Conservation (phyloP, 2,329 filamentous ascomycete genomes). For the Macrophomina pseudophaseolina region DNA sequence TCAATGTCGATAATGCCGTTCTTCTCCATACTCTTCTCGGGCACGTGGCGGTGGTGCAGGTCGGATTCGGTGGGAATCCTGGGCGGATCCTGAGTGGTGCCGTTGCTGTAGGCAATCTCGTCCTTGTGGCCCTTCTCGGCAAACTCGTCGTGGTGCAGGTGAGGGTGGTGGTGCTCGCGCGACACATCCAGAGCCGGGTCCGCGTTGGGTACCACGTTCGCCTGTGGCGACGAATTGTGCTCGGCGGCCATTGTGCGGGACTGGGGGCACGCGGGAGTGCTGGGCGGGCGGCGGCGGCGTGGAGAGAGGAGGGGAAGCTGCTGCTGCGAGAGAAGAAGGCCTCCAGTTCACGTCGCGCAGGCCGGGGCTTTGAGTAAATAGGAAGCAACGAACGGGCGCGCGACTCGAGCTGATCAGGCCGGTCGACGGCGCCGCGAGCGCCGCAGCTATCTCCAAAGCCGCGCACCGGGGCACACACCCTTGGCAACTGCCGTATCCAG, state of each 20-base stretch:
- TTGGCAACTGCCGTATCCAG: constrained; percentile 24
- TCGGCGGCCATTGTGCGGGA: constrained; percentile 18
- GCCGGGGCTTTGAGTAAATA: constrained; percentile 15
- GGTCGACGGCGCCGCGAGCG: constrained; percentile 6
- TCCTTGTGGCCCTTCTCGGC: constrained; percentile 37
- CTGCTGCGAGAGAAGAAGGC: not conserved
- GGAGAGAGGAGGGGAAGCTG: constrained; percentile 1
- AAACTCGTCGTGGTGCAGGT: constrained; percentile 44
- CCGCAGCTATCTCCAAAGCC: constrained; percentile 18
- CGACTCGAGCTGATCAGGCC: constrained; percentile 16
- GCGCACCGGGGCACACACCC: not conserved
- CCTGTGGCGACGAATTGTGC: constrained; percentile 44
- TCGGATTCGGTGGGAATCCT: constrained; percentile 35
- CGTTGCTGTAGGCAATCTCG: constrained; percentile 39
- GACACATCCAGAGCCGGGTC: constrained; percentile 46
- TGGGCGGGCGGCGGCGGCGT: constrained; percentile 3
- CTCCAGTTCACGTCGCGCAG: constrained; percentile 4
- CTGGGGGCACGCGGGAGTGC: not conserved
- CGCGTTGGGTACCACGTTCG: constrained; percentile 39
- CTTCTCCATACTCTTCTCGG: constrained; percentile 41
- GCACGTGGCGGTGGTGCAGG: constrained; percentile 49
- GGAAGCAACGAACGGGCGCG: not conserved
- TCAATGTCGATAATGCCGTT: constrained; percentile 36
- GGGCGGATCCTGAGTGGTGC: constrained; percentile 42
- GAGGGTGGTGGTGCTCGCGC: constrained; percentile 45